These are phyloP conservation scores for Pascua sp. DNA, from an alignment of 1,284 basidiomycete species.

Conservation along the genomic window DNA sequence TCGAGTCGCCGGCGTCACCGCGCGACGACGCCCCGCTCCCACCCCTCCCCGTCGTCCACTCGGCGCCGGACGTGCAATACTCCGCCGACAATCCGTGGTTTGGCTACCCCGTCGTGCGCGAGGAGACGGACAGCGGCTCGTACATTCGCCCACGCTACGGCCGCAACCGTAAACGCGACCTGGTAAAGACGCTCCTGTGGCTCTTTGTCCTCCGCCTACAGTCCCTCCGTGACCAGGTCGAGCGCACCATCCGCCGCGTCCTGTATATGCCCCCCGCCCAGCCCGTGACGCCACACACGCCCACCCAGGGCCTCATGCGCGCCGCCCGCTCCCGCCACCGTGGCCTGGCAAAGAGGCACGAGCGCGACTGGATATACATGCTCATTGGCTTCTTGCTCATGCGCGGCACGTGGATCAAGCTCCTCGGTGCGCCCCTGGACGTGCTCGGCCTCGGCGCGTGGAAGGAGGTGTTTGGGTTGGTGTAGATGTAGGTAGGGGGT, in stretches of 20 bases:
- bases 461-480: conserved; percentile 21
- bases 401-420: conserved; percentile 40
- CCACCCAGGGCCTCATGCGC: conserved; percentile 6
- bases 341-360: not conserved
- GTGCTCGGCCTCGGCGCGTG: conserved; percentile 22
- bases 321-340: not conserved
- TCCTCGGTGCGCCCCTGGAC: conserved; percentile 33
- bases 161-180: conserved; percentile 46
- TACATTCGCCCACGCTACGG: conserved; percentile 40
- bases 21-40: not conserved
- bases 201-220: conserved; percentile 47
- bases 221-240: conserved; percentile 31
- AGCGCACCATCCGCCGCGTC: conserved; percentile 15
- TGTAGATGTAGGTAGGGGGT: not conserved
- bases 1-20: not conserved
- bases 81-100: conserved; percentile 45
- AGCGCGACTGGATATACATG: conserved; percentile 47
- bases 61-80: conserved; percentile 11
- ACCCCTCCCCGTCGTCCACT: not conserved
- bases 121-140: conserved; percentile 17
- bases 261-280: not conserved
- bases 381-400: conserved; percentile 40
- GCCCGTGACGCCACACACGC: not conserved
- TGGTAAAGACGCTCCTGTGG: conserved; percentile 48
- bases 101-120: conserved; percentile 44